Evolutionary conservation across 2,329 filamentous ascomycete genomes (phyloP), one percentile per base, ranked within the genome.

Genomic region (Clonostachys byssicola): DNA sequence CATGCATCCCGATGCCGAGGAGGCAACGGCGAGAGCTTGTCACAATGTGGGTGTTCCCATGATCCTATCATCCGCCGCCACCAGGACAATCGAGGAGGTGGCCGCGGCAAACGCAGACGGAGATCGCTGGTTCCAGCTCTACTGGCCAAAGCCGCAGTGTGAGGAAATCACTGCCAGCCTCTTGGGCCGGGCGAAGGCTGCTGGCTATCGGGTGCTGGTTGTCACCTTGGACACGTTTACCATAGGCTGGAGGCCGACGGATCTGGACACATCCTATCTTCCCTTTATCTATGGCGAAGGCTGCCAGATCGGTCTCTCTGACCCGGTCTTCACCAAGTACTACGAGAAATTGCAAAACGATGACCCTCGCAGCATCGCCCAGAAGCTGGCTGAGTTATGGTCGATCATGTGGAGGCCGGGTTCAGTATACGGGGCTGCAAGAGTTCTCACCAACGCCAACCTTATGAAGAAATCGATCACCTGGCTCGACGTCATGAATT

Each of bases 141-240:
- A 91, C 66, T 89, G 85, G 83, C 86, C 86, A 0, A 66, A 73
- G 17, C 77, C 80, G 47, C 23, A 30, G 23, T 10, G 23, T 4
- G 76, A 89, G 45, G 78, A 83, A 4, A 70, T 89, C 47, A 89
- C 86, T 0, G 67, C 75, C 0, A 86, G 80, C 2, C 66, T 90
- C 14, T 71, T 90, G 5, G 59, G 64, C 2, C 74, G 85, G 1
- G 87, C 85, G 1, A 81, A 80, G 57, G 70, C 65, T 1, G 75
- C 70, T 34, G 86, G 85, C 1, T 90, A 75, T 64, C 74, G 73
- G 34, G 83, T 82, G 1, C 71, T 90, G 0, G 78, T 90, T 7
- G 82, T 91, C 1, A 91, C 88, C 0, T 70, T 89, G 0, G 87
- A 91, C 61, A 89, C 85, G 0, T 88, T 81, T 64, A 75, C 75